Base-by-base conservation (phyloP, 1,284 basidiomycete species). In the Cyathus olla region DNA sequence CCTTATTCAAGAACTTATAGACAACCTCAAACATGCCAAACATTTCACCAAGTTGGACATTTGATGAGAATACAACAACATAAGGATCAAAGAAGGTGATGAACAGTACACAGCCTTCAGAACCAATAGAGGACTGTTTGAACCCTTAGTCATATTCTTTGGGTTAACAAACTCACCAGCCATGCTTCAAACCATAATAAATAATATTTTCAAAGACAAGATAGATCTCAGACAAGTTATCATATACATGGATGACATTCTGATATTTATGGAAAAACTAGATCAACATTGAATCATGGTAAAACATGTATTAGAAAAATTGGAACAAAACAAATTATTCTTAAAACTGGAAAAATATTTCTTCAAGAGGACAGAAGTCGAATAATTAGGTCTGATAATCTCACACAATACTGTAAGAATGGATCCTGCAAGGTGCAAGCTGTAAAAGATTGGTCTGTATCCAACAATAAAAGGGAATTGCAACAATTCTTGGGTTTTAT, bases 191-290 rank as follows among this genome's bases (percentile, higher is more conserved):
- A 35, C 31, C 31, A 35, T 35, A 13, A 35, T 35, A 13, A 35
- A 35, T 13, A 35, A 35, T 35, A 35, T 35, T 13, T 35, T 35
- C 13, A 35, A 13, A 35, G 13, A 6, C 6, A 13, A 35, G 13
- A 47, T 56, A 84, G 84, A 63, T 53, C 59, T 60, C 61, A 58
- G 70, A 21, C 17, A 54, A 17, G 64, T 76, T 24, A 51, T 69
- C n/a, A 65, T 78, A 8, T 77, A 79, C 54, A 59, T 78, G 28
- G 70, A 78, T 58, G 71, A 77, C 56, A 76, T 78, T 40, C 65
- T 76, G 8, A 74, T 78, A 59, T 72, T 70, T 63, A 61, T 65
- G 15, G 26, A 64, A 19, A 55, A 55, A 15, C 56, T 67, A n/a
- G 63, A 71, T 42, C 8, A 35, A 35, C 31, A 35, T 13, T 8